Evolutionary conservation across 75 land plant species (phyloP), one percentile per base, ranked within the genome.

Genomic region (Pinus taeda): DNA sequence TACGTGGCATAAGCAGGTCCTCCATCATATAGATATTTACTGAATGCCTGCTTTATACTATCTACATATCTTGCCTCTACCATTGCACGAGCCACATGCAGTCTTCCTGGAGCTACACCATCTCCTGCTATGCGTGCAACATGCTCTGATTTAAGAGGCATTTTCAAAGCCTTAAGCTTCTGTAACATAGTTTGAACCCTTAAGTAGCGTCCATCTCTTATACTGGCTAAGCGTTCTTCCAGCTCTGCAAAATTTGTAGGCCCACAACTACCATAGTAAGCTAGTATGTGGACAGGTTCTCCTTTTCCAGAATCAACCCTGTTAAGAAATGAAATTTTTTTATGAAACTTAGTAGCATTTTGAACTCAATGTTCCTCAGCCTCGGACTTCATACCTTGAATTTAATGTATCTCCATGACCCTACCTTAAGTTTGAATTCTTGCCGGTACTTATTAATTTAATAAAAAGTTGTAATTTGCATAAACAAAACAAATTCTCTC

Each of bases 11-110:
- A 96, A 36, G 99, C 99, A 78, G 99, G 99, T 57, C 99, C 99
- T 65, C 85, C 92, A 85, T 96, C 92, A 82, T 87, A 83, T n/a
- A 96, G 90, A 71, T 94, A 96, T 64, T 90, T 81, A n/a, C 80
- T 75, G 65, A 96, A 96, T 66, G 98, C 99, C 81, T 94, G 90
- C 74, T 86, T 85, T 59, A 94, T 57, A 81, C 81, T 94, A 42
- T 87, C 86, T 3, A 96, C 97, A 87, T 92, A 80, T 14, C 97
- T 95, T 15, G 95, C 97, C 81, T 92, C 94, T 57, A 96, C 88
- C 88, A 96, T 77, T 20, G 99, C 99, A n/a, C 98, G 89, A 57
- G 99, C 99, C 9, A 96, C 89, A 78, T 96, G 99, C 18, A 96
- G 64, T 74, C 99, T 85, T 56, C 99, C 94, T 24, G 99, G 99